Evolutionary conservation across 148 eudicot species (phyloP).

Genomic region (Cornus florida): DNA sequence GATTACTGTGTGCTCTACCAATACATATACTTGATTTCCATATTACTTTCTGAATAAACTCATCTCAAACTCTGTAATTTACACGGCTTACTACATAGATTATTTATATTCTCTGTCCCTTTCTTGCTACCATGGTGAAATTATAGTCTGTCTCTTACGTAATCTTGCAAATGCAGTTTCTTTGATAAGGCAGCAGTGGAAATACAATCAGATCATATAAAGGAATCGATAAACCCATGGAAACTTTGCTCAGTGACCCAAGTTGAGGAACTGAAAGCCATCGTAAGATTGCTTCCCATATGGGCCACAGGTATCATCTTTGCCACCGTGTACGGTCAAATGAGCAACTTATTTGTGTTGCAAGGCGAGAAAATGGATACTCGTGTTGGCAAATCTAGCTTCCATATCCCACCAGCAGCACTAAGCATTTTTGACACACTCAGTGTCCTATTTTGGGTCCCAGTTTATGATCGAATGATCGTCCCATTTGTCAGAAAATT

Average conservation of each 20-base stretch:
- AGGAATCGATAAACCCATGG: slow-evolving; percentile 41
- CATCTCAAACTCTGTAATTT: no score
- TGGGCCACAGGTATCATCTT: slow-evolving; percentile 70
- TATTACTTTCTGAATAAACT: no score
- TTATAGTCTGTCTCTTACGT: neutral
- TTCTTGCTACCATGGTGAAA: neutral
- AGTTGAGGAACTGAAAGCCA: slow-evolving; percentile 70
- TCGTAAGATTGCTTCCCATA: slow-evolving; percentile 57
- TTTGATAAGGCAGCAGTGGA: slow-evolving; percentile 68
- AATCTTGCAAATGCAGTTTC: slow-evolving; percentile 34
- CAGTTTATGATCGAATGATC: slow-evolving; percentile 54
- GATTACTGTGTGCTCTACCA: no score
- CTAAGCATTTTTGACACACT: slow-evolving; percentile 59
- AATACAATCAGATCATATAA: slow-evolving; percentile 24
- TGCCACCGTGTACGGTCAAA: slow-evolving; percentile 58
- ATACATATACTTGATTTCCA: no score
- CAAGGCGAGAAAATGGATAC: slow-evolving; percentile 55
- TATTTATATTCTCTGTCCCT: neutral
- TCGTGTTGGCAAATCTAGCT: slow-evolving; percentile 35
- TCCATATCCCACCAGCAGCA: slow-evolving; percentile 66
- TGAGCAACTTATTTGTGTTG: slow-evolving; percentile 57
- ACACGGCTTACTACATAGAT: neutral
- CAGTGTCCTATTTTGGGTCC: slow-evolving; percentile 71
- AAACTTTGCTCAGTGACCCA: slow-evolving; percentile 63
- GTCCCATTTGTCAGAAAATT: slow-evolving; percentile 54